Base-by-base conservation (phyloP, 768 basidiomycete genomes). In the Psilocybe sp. region DNA sequence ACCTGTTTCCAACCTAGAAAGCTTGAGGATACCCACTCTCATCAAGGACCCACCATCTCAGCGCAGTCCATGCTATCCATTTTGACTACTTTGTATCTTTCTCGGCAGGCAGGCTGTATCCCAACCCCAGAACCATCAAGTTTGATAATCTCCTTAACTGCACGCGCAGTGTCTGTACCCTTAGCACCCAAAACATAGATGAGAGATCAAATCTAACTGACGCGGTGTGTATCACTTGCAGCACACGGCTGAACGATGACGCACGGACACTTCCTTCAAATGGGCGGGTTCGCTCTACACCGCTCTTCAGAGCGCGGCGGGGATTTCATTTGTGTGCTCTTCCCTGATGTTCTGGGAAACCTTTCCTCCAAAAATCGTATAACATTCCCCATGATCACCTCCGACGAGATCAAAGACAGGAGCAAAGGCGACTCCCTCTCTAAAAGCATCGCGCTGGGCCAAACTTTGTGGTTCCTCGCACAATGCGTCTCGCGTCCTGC, bases 381-480 rank as follows among this genome's bases (percentile, higher is more conserved):
- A 8, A 19, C 9, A n/a, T 43, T 49, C 16, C 53, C 53, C n/a
- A 15, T 32, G 1, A 36, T 54, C 10, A 23, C 35, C 1, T 40
- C 18, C 13, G 46, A 50, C 9, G 47, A 54, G 13, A 51, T 59
- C 15, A 36, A 47, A 43, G 56, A 62, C 43, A 28, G 51, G 7
- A 59, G 58, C 53, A 70, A 70, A 53, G 64, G 62, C 3, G 64
- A 70, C 37, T 50, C 49, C 0, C 47, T 72, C 1, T 57, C 68
- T 4, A 73, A 73, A 40, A 55, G 53, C 4, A 28, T 71, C 2
- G 63, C 64, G 6, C 23, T 69, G 7, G 19, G 55, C 3, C 72
- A 73, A 50, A 56, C 63, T 7, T 20, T 51, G 0, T 72, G 69
- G 68, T 73, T 72, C 56, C 46, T 61, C 37, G 38, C 55, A 14